Evolutionary conservation across 2,329 filamentous ascomycete genomes (phyloP).

Genomic region (Salinomyces thailandicus): DNA sequence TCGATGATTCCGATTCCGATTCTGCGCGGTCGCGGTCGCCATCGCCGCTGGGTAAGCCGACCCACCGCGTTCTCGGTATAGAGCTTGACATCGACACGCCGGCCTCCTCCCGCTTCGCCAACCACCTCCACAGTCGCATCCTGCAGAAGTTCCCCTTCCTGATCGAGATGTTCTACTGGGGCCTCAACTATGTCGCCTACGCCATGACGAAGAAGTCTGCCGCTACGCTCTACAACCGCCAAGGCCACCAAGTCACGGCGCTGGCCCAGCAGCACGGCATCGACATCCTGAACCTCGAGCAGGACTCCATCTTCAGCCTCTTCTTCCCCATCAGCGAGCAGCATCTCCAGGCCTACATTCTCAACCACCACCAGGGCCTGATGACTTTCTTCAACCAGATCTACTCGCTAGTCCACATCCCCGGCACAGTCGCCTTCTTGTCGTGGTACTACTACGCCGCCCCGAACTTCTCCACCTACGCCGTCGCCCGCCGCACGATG

Average conservation of each 20-base stretch:
- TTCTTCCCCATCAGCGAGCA: slow-evolving; percentile 45
- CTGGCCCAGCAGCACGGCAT: slow-evolving; percentile 47
- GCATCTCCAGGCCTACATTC: slow-evolving; percentile 47
- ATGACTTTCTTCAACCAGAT: slow-evolving; percentile 48
- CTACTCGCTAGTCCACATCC: slow-evolving; percentile 51
- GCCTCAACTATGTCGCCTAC: slow-evolving; percentile 55
- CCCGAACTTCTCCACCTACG: slow-evolving; percentile 37
- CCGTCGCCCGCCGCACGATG: slow-evolving; percentile 35
- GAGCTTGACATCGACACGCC: slow-evolving; percentile 4
- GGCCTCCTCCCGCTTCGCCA: slow-evolving; percentile 39
- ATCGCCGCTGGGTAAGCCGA: slow-evolving; percentile 1
- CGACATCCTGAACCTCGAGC: slow-evolving; percentile 45
- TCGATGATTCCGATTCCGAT: slow-evolving; percentile 2
- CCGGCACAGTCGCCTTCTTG: slow-evolving; percentile 51
- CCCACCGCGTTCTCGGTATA: slow-evolving; percentile 1
- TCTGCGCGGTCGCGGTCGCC: slow-evolving; percentile 1
- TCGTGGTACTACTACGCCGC: slow-evolving; percentile 54
- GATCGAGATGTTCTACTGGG: slow-evolving; percentile 66
- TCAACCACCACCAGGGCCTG: slow-evolving; percentile 42
- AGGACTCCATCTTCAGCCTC: slow-evolving; percentile 40
- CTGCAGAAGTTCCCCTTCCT: slow-evolving; percentile 59
- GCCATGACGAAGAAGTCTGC: slow-evolving; percentile 38
- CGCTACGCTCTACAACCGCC: slow-evolving; percentile 16
- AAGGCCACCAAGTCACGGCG: slow-evolving; percentile 44
- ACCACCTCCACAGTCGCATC: slow-evolving; percentile 50